Base-by-base conservation (phyloP, 257 asterid genomes). In the Solanum medicagineum region DNA sequence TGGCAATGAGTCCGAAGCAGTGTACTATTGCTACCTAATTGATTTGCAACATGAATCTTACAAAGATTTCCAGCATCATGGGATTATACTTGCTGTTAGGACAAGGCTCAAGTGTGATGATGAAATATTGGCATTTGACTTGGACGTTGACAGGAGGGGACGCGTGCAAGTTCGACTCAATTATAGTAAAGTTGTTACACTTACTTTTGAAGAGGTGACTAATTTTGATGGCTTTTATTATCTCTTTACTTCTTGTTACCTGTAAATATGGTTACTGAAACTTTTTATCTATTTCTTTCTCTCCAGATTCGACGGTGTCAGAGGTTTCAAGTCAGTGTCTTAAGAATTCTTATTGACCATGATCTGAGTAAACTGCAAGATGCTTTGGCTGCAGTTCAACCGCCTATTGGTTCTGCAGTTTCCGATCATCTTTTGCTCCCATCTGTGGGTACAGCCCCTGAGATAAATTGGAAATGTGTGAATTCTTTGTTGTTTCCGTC, bases 361-460 rank as follows among this genome's bases (percentile, higher is more conserved):
- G 84, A 91, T 59, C 62, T 89, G 66, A 79, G 89, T 62, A 87
- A 84, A 81, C 88, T 87, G 26, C 42, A 42, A 19, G 92, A 89
- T 74, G 88, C 85, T 36, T 69, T 90, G 45, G 84, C 57, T 57
- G 84, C 85, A 80, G 56, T n/a, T 53, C 62, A 70, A 32, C 26
- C 11, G 57, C 81, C 32, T 57, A 85, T 79, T 32, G 91, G 86
- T 68, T 74, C 87, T 40, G 44, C 85, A 49, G 55, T 84, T 24
- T 88, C 90, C 65, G 89, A 92, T 84, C 94, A 94, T 89, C 97
- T 96, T 83, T 93, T 94, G 77, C 89, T 96, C 68, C 99, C 99
- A 12, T 81, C 89, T 84, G 24, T 84, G 24, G 84, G 85, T 60
- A 59, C 87, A 4, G 47, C 29, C 29, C 45, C 90, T 82, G 80